Conservation (phyloP, 371 early-diverging fungal genomes). For the Chytridium lagenaria region DNA sequence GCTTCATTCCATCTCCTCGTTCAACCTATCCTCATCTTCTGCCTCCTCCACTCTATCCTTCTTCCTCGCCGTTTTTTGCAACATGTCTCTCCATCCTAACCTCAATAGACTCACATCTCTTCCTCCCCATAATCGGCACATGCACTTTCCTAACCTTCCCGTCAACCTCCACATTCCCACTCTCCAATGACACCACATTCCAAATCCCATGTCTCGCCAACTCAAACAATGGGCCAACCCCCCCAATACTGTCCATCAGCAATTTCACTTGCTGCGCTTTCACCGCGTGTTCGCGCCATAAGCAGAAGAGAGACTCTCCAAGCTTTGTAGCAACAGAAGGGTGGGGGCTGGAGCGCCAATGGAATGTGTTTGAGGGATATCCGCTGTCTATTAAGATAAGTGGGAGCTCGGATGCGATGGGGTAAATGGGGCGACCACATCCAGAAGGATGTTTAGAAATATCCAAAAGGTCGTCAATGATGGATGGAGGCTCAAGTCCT, state of each 20-base stretch:
- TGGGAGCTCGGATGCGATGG: conserved; percentile 87
- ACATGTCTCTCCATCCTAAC: conserved; percentile 27
- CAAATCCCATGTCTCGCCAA: conserved; percentile 2
- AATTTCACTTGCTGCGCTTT: conserved; percentile 32
- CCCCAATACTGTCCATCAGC: conserved; percentile 14
- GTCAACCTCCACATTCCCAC: conserved; percentile 21
- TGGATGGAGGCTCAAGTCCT: conserved; percentile 65
- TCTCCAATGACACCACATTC: conserved; percentile 10
- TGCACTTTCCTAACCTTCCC: conserved; percentile 26
- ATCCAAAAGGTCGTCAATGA: conserved; percentile 68
- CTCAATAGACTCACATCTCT: conserved; percentile 39
- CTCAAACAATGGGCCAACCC: conserved; percentile 9
- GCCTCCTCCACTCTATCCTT: no score
- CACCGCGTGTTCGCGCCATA: conserved; percentile 35
- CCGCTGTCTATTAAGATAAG: conserved; percentile 87
- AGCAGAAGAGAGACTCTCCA: background rate
- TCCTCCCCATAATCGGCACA: conserved; percentile 32
- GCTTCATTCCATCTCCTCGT: no score
- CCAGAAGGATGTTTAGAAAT: conserved; percentile 44
- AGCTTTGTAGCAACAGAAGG: background rate
- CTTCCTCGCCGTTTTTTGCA: conserved; percentile 20
- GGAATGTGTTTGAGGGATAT: conserved; percentile 55
- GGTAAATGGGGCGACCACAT: conserved; percentile 75
- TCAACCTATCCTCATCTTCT: no score
- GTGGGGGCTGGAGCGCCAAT: conserved; percentile 29